Evolutionary conservation across 2,329 filamentous ascomycete species (phyloP).

Genomic region (Paecilomyces variotii): DNA sequence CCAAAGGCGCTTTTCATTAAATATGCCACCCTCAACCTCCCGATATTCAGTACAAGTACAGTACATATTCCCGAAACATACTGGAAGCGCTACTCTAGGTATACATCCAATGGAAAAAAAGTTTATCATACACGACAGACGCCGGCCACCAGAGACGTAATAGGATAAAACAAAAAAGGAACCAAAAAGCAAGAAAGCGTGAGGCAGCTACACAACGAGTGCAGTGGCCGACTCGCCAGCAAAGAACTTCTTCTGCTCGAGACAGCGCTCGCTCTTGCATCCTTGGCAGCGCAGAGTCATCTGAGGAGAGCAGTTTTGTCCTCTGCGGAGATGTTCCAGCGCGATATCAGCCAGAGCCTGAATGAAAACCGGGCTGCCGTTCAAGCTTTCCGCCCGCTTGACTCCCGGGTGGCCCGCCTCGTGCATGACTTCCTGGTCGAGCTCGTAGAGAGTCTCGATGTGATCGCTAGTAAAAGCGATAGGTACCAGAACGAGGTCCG

Average conservation of each 20-base stretch:
- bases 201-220: constrained; percentile 23
- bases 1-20: not conserved
- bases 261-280: constrained; percentile 81
- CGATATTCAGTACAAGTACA: not conserved
- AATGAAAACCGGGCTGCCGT: constrained; percentile 87
- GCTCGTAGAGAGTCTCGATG: constrained; percentile 91
- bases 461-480: constrained; percentile 99
- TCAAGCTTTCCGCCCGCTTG: constrained; percentile 85
- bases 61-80: not conserved
- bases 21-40: not conserved
- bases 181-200: not conserved
- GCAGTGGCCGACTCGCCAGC: constrained; percentile 31
- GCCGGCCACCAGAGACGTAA: not conserved
- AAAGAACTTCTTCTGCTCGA: constrained; percentile 63
- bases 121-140: not conserved
- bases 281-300: constrained; percentile 89
- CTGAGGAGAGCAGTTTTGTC: constrained; percentile 66
- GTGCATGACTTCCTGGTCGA: constrained; percentile 91
- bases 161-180: not conserved
- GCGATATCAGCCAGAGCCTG: constrained; percentile 81
- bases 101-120: not conserved
- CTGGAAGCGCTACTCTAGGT: not conserved
- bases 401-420: constrained; percentile 69
- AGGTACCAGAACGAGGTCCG: constrained; percentile 81
- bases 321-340: constrained; percentile 65